Conservation (phyloP, 1,284 basidiomycete species). For the Xerocomus nothofagi region DNA sequence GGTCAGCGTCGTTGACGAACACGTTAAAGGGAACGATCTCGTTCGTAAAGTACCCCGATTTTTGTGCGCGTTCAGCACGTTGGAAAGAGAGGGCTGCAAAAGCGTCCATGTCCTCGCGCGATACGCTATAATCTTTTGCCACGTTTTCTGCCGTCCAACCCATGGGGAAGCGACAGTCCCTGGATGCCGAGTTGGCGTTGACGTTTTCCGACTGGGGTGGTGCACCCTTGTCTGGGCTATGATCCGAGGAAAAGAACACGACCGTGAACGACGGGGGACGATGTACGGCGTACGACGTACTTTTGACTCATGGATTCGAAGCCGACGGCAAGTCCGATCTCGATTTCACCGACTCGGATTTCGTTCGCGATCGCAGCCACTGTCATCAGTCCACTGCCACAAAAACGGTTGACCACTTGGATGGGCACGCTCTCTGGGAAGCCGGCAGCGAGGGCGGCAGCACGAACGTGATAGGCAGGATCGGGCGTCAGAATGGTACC, state of each 20-base stretch:
- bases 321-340: constrained; percentile 82
- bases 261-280: not conserved
- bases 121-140: constrained; percentile 77
- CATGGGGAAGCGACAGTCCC: constrained; percentile 72
- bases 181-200: constrained; percentile 48
- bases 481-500: constrained; percentile 67
- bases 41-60: constrained; percentile 65
- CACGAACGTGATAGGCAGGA: constrained; percentile 65
- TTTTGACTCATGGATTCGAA: constrained; percentile 83
- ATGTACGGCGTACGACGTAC: constrained; percentile 48
- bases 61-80: constrained; percentile 68
- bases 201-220: constrained; percentile 62
- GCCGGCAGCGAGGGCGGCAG: constrained; percentile 79
- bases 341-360: constrained; percentile 79
- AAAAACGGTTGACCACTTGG: constrained; percentile 78
- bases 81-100: constrained; percentile 81
- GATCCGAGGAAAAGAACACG: not conserved
- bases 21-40: constrained; percentile 85
- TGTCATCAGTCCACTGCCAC: constrained; percentile 77
- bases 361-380: constrained; percentile 77
- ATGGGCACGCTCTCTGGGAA: constrained; percentile 77
- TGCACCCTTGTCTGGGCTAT: constrained; percentile 66
- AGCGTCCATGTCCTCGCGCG: constrained; percentile 82
- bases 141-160: constrained; percentile 83
- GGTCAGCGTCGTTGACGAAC: constrained; percentile 47